Evolutionary conservation across 1,284 basidiomycete genomes (phyloP).

Genomic region (Amylostereum chailletii): DNA sequence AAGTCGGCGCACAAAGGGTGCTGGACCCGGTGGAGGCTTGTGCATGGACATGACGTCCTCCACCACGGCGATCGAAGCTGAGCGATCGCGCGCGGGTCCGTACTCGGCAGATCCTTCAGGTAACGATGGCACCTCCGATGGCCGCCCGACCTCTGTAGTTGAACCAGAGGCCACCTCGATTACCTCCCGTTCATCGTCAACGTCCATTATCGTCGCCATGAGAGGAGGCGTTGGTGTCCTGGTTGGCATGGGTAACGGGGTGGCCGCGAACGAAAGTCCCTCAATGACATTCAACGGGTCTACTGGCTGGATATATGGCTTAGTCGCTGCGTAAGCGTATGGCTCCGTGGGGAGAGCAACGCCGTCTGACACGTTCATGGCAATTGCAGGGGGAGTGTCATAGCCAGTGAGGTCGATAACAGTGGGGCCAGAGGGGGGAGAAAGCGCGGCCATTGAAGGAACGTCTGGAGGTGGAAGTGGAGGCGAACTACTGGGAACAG

Average conservation of each 20-base stretch:
- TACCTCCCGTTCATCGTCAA: slow-evolving; percentile 6
- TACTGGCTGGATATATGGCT: not conserved
- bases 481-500: not conserved
- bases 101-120: not conserved
- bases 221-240: slow-evolving; percentile 11
- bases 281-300: not conserved
- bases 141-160: not conserved
- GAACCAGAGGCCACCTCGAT: not conserved
- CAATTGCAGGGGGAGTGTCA: not conserved
- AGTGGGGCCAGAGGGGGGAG: not conserved
- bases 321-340: not conserved
- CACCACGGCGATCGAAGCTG: not conserved
- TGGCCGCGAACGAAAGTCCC: not conserved
- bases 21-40: not conserved
- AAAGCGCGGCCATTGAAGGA: not conserved
- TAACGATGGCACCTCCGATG: no score
- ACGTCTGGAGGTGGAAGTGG: not conserved
- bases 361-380: not conserved
- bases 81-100: not conserved
- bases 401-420: not conserved
- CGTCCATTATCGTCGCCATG: slow-evolving; percentile 7
- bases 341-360: not conserved
- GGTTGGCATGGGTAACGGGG: not conserved
- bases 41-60: not conserved
- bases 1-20: not conserved